phyloP scores from a whole-genome alignment of 1,284 basidiomycete species.

The Cryptococcus sp. region DNA sequence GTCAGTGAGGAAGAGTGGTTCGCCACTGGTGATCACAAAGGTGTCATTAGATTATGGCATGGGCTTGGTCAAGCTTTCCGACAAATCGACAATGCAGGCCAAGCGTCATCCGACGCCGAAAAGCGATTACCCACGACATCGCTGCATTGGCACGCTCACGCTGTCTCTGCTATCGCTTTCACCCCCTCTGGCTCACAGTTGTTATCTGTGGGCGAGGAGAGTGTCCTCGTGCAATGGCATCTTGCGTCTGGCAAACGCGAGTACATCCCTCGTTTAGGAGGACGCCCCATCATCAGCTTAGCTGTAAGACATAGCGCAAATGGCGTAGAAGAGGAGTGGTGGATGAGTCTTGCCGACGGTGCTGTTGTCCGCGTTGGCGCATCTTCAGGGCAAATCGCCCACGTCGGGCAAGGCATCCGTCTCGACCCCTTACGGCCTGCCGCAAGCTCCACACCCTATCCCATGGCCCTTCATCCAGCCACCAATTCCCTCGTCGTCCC shows the following conservation, averaged over 20 bases:
- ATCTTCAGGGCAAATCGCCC: constrained; percentile 70
- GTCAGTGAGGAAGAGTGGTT: constrained; percentile 73
- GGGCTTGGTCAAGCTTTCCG: constrained; percentile 66
- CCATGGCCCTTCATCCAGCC: constrained; percentile 66
- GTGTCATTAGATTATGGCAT: constrained; percentile 89
- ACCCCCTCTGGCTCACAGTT: constrained; percentile 89
- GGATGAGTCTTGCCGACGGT: constrained; percentile 80
- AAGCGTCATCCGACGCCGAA: constrained; percentile 30
- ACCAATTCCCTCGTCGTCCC: constrained; percentile 81
- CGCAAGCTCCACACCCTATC: constrained; percentile 30
- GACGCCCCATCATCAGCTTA: constrained; percentile 66
- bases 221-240: constrained; percentile 95
- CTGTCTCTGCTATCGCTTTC: constrained; percentile 86
- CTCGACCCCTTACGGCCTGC: constrained; percentile 44
- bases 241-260: constrained; percentile 80
- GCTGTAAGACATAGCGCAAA: constrained; percentile 63
- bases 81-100: constrained; percentile 41
- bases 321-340: constrained; percentile 76
- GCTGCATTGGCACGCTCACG: constrained; percentile 96
- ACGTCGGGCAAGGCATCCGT: constrained; percentile 58
- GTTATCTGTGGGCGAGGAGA: constrained; percentile 92
- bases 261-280: constrained; percentile 89
- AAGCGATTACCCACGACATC: constrained; percentile 67
- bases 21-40: constrained; percentile 86
- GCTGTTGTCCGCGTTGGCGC: constrained; percentile 76